Base-by-base conservation (phyloP, 352 stramenopile species). In the Pythium pectinolyticum region DNA sequence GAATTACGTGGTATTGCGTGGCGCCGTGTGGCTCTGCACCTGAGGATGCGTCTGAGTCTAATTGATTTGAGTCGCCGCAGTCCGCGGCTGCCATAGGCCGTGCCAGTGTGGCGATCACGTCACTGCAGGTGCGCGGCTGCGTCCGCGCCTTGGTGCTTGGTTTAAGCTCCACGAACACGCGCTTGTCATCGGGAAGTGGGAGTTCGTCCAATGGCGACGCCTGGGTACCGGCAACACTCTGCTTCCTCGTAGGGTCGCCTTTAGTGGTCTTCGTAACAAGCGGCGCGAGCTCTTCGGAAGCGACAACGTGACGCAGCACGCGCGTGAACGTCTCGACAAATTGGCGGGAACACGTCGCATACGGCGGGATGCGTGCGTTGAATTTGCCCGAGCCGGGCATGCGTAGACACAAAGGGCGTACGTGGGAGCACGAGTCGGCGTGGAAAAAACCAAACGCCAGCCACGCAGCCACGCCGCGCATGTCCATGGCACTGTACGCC, bases 361-460 rank as follows among this genome's bases (percentile, higher is more conserved):
- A 34, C n/a, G 41, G 52, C 15, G 52, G 45, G 17, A 24, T 40
- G 11, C 30, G 32, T 11, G 57, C 61, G 3, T 52, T 34, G 28
- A 34, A 56, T 12, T 53, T 31, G 12, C 49, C 34, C 27, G 39
- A 39, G 1, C 61, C 52, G 1, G 61, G 61, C 61, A 67, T 67
- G n/a, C 53, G 61, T 1, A 67, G 20, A 46, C 52, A 50, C 8
- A 67, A 34, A 14, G 51, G 34, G 6, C 37, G 20, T 12, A 57
- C 35, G 1, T 49, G 17, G 0, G 52, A 62, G 1, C 34, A 28
- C 5, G 61, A 46, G 46, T 67, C 61, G 14, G 35, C 37, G 19
- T 65, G 58, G 20, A 65, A 65, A 5, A 65, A 32, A 2, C 58
- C 58, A 35, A 65, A 65, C 48, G 58, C 58, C 25, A 65, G 35